Evolutionary conservation across 768 basidiomycete genomes (phyloP).

Genomic region (Russula lepida): DNA sequence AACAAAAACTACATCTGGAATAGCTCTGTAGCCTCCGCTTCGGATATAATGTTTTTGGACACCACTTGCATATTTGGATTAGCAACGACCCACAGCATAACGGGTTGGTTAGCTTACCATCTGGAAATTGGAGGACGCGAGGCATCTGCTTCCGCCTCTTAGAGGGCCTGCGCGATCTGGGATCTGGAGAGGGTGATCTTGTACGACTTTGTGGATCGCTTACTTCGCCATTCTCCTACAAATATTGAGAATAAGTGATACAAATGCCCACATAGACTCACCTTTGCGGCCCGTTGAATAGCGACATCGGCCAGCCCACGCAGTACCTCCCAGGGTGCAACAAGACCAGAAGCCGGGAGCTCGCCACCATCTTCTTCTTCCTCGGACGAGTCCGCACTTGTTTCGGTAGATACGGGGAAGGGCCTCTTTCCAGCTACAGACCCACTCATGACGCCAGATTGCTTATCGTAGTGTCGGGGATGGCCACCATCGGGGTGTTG

Average conservation of each 20-base stretch:
- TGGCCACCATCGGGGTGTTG: slow-evolving; percentile 38
- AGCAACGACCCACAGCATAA: not conserved
- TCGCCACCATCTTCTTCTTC: slow-evolving; percentile 80
- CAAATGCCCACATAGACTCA: slow-evolving; percentile 26
- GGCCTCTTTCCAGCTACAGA: slow-evolving; percentile 47
- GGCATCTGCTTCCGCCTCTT: slow-evolving; percentile 67
- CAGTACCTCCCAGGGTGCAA: slow-evolving; percentile 83
- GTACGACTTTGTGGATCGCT: slow-evolving; percentile 71
- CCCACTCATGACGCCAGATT: slow-evolving; percentile 18
- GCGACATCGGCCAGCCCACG: slow-evolving; percentile 76
- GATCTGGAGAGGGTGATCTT: slow-evolving; percentile 62
- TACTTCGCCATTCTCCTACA: slow-evolving; percentile 66
- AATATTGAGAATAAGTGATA: not conserved
- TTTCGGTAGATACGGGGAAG: slow-evolving; percentile 54
- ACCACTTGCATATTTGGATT: slow-evolving; percentile 47
- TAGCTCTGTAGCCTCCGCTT: slow-evolving; percentile 76
- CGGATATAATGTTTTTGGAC: slow-evolving; percentile 71
- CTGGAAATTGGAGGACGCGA: slow-evolving; percentile 60
- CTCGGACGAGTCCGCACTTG: slow-evolving; percentile 77
- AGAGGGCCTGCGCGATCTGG: slow-evolving; percentile 51
- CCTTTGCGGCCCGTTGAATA: slow-evolving; percentile 70
- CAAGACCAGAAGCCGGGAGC: slow-evolving; percentile 70
- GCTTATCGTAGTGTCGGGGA: slow-evolving; percentile 20
- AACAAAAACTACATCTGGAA: slow-evolving; percentile 62
- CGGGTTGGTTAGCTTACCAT: slow-evolving; percentile 41